Conservation (phyloP, 768 basidiomycete species). For the Paxillus ammoniavirescens region DNA sequence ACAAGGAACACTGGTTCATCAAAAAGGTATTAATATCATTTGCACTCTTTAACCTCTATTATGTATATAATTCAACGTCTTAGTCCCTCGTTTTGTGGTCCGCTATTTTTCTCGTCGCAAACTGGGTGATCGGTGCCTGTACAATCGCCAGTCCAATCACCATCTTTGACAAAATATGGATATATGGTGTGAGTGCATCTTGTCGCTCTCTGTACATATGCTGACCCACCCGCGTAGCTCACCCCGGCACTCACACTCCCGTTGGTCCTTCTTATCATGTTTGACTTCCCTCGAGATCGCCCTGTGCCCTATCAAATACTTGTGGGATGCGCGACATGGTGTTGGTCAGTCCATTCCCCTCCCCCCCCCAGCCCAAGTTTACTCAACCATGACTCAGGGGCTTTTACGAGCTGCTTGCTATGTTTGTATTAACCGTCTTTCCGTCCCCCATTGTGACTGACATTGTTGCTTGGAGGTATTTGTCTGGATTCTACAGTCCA, state of each 20-base stretch:
- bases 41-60: neutral
- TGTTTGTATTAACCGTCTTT: slow-evolving; percentile 26
- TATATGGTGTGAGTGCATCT: slow-evolving; percentile 47
- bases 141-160: slow-evolving; percentile 46
- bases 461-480: slow-evolving; percentile 27
- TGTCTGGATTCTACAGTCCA: slow-evolving; percentile 42
- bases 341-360: slow-evolving; percentile 43
- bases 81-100: slow-evolving; percentile 61
- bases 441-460: slow-evolving; percentile 9
- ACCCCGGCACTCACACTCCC: slow-evolving; percentile 62
- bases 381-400: slow-evolving; percentile 38
- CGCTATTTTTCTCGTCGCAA: slow-evolving; percentile 59
- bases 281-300: slow-evolving; percentile 69
- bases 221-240: slow-evolving; percentile 34
- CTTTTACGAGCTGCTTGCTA: slow-evolving; percentile 56
- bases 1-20: slow-evolving; percentile 71
- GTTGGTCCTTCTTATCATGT: slow-evolving; percentile 61
- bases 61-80: slow-evolving; percentile 1
- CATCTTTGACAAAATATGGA: slow-evolving; percentile 58
- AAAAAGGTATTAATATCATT: slow-evolving; percentile 42
- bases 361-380: neutral
- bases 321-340: slow-evolving; percentile 59
- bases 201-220: slow-evolving; percentile 2
- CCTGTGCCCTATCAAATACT: slow-evolving; percentile 60
- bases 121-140: slow-evolving; percentile 63